phyloP scores from a whole-genome alignment of 2,329 filamentous ascomycete species.

The Dactylella cylindrospora region DNA sequence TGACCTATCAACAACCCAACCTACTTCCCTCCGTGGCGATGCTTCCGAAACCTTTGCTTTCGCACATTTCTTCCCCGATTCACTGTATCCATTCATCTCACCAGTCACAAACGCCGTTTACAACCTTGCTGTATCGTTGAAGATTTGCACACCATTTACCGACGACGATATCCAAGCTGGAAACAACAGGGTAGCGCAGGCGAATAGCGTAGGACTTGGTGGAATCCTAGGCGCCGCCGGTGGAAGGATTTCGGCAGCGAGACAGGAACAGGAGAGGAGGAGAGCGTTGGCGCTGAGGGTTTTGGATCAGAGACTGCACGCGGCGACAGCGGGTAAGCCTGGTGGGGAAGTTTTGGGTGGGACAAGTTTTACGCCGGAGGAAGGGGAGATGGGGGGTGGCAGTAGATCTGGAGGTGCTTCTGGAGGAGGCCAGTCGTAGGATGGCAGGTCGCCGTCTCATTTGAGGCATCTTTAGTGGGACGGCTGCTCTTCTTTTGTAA shows the following conservation, averaged over 20 bases:
- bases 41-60: conserved; percentile 96
- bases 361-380: conserved; percentile 44
- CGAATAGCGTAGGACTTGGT: conserved; percentile 49
- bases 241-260: conserved; percentile 55
- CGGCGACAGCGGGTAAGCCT: conserved; percentile 62
- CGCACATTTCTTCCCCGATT: conserved; percentile 89
- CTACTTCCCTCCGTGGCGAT: conserved; percentile 73
- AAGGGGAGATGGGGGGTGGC: conserved; percentile 11
- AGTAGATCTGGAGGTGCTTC: neutral
- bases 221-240: conserved; percentile 51
- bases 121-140: conserved; percentile 70
- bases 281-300: conserved; percentile 87
- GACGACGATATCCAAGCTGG: conserved; percentile 74
- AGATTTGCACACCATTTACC: conserved; percentile 82
- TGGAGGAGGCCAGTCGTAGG: conserved; percentile 9
- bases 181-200: conserved; percentile 68
- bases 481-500: neutral
- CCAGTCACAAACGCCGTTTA: conserved; percentile 75
- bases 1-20: conserved; percentile 66
- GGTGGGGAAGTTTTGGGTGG: conserved; percentile 43
- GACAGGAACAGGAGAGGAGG: conserved; percentile 88
- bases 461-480: conserved; percentile 17
- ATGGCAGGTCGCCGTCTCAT: conserved; percentile 10
- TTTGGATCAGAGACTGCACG: conserved; percentile 84
- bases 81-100: conserved; percentile 74